Evolutionary conservation across 306 rosid species (phyloP), one percentile per base, ranked within the genome.

Genomic region (Psophocarpus tetragonolobus): DNA sequence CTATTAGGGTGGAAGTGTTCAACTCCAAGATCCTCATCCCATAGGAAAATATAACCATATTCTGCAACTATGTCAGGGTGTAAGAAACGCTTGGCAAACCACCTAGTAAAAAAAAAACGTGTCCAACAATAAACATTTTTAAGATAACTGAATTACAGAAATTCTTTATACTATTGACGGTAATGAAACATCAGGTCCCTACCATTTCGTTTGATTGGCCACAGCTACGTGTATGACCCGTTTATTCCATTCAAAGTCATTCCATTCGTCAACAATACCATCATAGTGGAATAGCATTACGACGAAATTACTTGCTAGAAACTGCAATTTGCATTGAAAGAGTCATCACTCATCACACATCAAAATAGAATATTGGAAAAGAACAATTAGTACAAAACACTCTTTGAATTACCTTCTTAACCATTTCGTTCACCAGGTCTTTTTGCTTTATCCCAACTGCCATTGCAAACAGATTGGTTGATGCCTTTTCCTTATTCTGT

Each of bases 1-100:
- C 75, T 80, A 33, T 84, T 44, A 15, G 97, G 97, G 44, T 84
- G 45, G 85, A 92, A 92, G 84, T 78, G 10, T 15, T 92, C 93
- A 21, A 92, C 92, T 76, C 97, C 97, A 77, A 92, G 97, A 83
- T 92, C 97, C 68, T 92, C 97, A 44, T 92, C 97, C 97, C 97
- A 92, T 3, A 92, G 93, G 84, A 92, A 92, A 80, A 92, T 67
- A 75, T 92, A 87, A 66, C 50, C 45, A 80, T 92, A 92, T 62
- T 88, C 88, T 18, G 93, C 89, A 69, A 92, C 92, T 72, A 92
- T 88, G 84, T 92, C 96, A 38, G 97, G 97, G 78, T 92, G 97
- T 32, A 92, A 77, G 88, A 92, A 92, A 41, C 96, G 90, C 77
- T 92, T 92, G 41, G 97, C 97, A 76, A 88, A 90, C 97, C 97